Conservation (phyloP, 2,329 filamentous ascomycete species). For the Fusarium fujikuroi region DNA sequence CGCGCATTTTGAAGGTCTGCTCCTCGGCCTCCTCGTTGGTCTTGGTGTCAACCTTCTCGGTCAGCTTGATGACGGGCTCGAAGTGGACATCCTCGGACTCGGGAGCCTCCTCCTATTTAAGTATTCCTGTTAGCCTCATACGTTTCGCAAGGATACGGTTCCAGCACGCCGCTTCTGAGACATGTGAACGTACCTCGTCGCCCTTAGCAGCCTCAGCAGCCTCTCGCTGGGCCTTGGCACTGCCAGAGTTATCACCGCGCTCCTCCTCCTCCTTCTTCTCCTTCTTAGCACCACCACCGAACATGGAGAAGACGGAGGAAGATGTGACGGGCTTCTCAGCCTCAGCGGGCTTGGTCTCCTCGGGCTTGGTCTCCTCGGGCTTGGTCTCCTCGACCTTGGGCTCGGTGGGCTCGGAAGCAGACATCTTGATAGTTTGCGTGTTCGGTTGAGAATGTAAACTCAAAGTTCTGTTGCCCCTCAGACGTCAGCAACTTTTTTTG, state of each 20-base stretch:
- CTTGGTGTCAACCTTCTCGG: slow-evolving; percentile 95
- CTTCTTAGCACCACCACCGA: slow-evolving; percentile 96
- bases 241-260: slow-evolving; percentile 87
- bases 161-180: slow-evolving; percentile 21
- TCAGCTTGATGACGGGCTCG: slow-evolving; percentile 94
- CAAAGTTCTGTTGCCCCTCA: slow-evolving; percentile 23
- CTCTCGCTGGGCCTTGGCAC: slow-evolving; percentile 81
- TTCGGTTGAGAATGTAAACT: slow-evolving; percentile 23
- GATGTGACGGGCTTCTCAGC: slow-evolving; percentile 60
- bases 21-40: slow-evolving; percentile 99
- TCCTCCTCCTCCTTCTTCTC: slow-evolving; percentile 88
- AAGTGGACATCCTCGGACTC: slow-evolving; percentile 96
- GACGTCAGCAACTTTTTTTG: slow-evolving; percentile 34
- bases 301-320: slow-evolving; percentile 93
- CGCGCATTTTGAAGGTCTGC: slow-evolving; percentile 99
- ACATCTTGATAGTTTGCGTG: slow-evolving; percentile 54
- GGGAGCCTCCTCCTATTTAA: slow-evolving; percentile 71
- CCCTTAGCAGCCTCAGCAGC: slow-evolving; percentile 68
- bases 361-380: slow-evolving; percentile 44
- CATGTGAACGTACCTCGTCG: slow-evolving; percentile 61
- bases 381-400: slow-evolving; percentile 64
- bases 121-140: slow-evolving; percentile 9
- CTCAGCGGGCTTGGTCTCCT: slow-evolving; percentile 25
- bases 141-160: not conserved
- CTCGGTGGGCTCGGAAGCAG: slow-evolving; percentile 61